Conservation (phyloP, 2,329 filamentous ascomycete species). For the Epichloe gansuensis region DNA sequence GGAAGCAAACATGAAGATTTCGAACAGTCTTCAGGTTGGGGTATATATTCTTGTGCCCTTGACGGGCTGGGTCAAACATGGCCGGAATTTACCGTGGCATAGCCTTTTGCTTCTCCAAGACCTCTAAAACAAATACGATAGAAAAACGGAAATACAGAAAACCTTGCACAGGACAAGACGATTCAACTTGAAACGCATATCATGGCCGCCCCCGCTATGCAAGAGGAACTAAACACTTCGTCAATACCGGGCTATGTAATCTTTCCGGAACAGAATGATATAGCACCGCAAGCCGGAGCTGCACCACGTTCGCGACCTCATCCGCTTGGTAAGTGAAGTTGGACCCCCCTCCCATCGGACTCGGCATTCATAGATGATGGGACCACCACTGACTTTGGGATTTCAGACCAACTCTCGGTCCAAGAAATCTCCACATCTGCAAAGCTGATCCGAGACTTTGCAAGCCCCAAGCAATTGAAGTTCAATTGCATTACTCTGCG, state of each 20-base stretch:
- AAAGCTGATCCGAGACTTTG: constrained; percentile 32
- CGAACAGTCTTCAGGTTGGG: neutral
- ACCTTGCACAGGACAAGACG: neutral
- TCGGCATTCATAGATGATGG: neutral
- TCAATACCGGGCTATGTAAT: constrained; percentile 33
- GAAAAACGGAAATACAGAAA: neutral
- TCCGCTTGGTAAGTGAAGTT: constrained; percentile 20
- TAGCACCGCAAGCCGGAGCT: constrained; percentile 21
- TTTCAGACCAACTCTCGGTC: constrained; percentile 35
- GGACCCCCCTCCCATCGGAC: too few relatives aligned
- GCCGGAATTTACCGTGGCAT: neutral
- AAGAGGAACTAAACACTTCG: constrained; percentile 21
- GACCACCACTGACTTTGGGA: neutral
- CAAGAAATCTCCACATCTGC: constrained; percentile 39
- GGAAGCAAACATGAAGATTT: neutral
- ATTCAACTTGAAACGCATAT: neutral
- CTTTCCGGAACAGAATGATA: constrained; percentile 28
- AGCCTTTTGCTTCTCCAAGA: neutral
- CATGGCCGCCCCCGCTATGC: constrained; percentile 11
- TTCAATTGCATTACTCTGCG: constrained; percentile 55
- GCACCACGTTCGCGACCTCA: constrained; percentile 19
- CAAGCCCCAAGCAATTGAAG: constrained; percentile 20
- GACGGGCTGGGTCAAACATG: neutral
- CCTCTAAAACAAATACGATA: constrained; percentile 1
- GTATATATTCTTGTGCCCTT: constrained; percentile 3